These are phyloP conservation scores for Lactarius deliciosus DNA, from an alignment of 768 basidiomycete species.

Conservation along the genomic window DNA sequence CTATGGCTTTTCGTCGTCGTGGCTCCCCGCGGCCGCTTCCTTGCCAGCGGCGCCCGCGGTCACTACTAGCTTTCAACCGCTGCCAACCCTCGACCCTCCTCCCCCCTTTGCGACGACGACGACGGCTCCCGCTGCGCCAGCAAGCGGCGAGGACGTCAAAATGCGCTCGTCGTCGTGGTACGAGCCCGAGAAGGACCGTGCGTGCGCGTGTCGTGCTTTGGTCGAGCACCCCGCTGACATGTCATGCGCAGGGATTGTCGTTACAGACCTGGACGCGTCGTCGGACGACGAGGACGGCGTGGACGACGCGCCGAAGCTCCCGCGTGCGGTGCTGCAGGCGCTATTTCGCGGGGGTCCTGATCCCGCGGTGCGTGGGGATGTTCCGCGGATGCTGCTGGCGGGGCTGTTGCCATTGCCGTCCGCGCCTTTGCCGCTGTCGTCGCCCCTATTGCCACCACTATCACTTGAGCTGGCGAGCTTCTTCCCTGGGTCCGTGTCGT, in stretches of 20 bases:
- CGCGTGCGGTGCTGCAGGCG: constrained; percentile 18
- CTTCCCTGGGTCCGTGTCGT: neutral
- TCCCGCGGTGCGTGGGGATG: neutral
- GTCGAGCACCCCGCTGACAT: neutral
- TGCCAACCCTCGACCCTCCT: neutral
- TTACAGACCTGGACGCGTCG: constrained; percentile 29
- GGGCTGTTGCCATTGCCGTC: neutral
- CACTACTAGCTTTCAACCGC: neutral
- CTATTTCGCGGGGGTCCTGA: constrained; percentile 14
- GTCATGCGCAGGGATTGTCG: constrained; percentile 23
- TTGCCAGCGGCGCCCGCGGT: neutral
- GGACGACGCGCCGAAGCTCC: constrained; percentile 20
- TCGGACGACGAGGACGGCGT: constrained; percentile 27
- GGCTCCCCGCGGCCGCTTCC: neutral
- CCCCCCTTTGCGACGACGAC: neutral
- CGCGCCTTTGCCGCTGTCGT: neutral
- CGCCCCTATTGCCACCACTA: neutral
- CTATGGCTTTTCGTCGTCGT: neutral
- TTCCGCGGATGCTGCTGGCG: neutral
- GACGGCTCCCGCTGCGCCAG: no score
- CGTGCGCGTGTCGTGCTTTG: constrained; percentile 1
- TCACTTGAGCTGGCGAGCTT: neutral
- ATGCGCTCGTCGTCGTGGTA: constrained; percentile 31
- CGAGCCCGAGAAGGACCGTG: constrained; percentile 30
- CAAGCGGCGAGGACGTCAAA: constrained; percentile 12